Evolutionary conservation across 371 early-diverging fungal species (phyloP), one percentile per base, ranked within the genome.

Genomic region (Blakeslea trispora): DNA sequence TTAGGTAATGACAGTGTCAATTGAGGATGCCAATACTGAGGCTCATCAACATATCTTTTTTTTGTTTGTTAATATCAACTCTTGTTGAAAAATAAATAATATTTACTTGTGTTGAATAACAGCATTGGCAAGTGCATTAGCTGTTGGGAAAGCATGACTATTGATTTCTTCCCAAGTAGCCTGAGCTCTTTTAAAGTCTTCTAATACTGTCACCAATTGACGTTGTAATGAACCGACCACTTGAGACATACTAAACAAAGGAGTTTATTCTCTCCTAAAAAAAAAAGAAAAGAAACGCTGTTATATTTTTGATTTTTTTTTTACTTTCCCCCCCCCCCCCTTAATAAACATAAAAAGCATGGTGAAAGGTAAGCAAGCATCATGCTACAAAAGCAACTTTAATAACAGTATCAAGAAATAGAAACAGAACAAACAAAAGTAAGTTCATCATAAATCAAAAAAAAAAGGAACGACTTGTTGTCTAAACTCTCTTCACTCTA

Each of bases 1-100:
- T 74, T 58, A 0, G 69, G 72, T 34, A 68, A 69, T 34, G 60
- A 57, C 28, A 63, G 41, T 0, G 50, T 44, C 15, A 78, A 37
- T 35, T 52, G 53, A 5, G 78, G 78, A 55, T 78, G 78, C 78
- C 78, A 78, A 53, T 78, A 78, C 4, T 69, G 66, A 13, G 58
- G 21, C 28, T 78, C 71, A 37, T 78, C 78, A 0, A 66, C 69
- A 43, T 78, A 78, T 66, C 78, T 77, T 32, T 32, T n/a, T n/a
- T n/a, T n/a, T 37, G 14, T 37, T 13, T 9, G 37, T 2, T 37
- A 4, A 37, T 24, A 5, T 32, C 39, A 44, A 17, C 13, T 13
- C 22, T 6, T 13, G 23, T 21, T 45, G 9, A 15, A 43, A 1
- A 42, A 11, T 11, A 11, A n/a, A 19, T 9, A 32, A 9, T 34